A percentile compares a stretch with the other conserved stretches of the same genome.
Conservation (phyloP, 2,329 filamentous ascomycete species). For the Rutstroemia sp. region DNA sequence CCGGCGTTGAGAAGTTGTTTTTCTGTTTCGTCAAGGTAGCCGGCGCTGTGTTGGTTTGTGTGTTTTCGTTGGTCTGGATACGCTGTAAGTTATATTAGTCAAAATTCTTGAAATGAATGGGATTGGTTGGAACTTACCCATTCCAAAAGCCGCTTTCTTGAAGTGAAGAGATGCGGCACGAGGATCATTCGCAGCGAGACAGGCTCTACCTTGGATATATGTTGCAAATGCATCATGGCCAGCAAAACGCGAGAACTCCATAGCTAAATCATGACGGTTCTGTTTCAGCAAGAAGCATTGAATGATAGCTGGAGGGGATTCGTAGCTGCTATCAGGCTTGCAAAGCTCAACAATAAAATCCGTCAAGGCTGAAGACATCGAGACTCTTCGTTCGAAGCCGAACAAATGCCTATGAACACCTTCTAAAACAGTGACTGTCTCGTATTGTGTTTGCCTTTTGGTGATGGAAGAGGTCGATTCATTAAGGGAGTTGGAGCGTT, state of each 20-base stretch:
- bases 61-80: constrained; percentile 19
- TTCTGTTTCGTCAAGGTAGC: constrained; percentile 70
- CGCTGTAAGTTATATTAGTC: constrained; percentile 15
- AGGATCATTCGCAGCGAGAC: constrained; percentile 66
- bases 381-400: constrained; percentile 45
- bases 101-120: neutral
- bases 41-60: constrained; percentile 47
- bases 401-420: constrained; percentile 56
- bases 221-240: constrained; percentile 55
- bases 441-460: constrained; percentile 37
- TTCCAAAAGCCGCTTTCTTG: constrained; percentile 71
- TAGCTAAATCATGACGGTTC: constrained; percentile 51
- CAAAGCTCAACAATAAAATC: constrained; percentile 60
- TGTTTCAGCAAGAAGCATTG: constrained; percentile 56
- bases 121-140: constrained; percentile 52
- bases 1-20: constrained; percentile 64
- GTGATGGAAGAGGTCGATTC: constrained; percentile 24
- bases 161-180: constrained; percentile 69
- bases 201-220: constrained; percentile 80
- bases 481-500: constrained; percentile 31
- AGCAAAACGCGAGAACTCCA: constrained; percentile 50
- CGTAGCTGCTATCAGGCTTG: constrained; percentile 57
- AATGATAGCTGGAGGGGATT: constrained; percentile 52
- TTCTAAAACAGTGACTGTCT: constrained; percentile 52
- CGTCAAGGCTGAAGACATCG: constrained; percentile 53